Evolutionary conservation across 2,329 filamentous ascomycete species (phyloP).

Genomic region (Diaporthe ampelina): DNA sequence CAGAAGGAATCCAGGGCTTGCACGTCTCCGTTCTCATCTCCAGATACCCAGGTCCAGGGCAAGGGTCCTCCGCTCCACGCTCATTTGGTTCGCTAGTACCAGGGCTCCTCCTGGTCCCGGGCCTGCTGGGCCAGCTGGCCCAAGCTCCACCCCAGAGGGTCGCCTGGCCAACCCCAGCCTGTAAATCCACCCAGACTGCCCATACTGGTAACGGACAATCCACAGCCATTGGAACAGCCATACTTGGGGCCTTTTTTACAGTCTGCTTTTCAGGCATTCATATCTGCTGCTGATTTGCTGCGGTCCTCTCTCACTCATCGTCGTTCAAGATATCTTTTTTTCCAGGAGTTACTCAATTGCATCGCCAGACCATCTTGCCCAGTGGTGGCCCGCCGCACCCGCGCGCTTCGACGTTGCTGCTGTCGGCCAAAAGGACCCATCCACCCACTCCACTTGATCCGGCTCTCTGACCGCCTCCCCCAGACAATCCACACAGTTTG

Average conservation of each 20-base stretch:
- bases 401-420: constrained; percentile 23
- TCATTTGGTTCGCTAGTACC: constrained; percentile 21
- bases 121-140: constrained; percentile 17
- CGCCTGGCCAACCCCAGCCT: constrained; percentile 27
- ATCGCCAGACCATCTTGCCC: not conserved
- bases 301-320: constrained; percentile 15
- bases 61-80: constrained; percentile 26
- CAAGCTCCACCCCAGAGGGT: constrained; percentile 24
- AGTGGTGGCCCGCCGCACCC: constrained; percentile 22
- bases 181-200: constrained; percentile 20
- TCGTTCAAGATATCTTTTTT: not conserved
- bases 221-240: constrained; percentile 3
- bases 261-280: constrained; percentile 18
- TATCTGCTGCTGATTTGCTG: constrained; percentile 21
- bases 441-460: constrained; percentile 32
- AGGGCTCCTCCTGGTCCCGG: constrained; percentile 24
- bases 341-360: not conserved
- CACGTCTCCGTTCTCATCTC: constrained; percentile 32
- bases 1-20: constrained; percentile 31
- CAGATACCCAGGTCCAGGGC: constrained; percentile 23
- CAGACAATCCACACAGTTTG: constrained; percentile 18
- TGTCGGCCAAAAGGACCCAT: constrained; percentile 28
- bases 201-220: constrained; percentile 14
- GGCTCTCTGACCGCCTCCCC: constrained; percentile 27
- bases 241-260: not conserved